A percentile compares a stretch with the other conserved stretches of the same genome.
Conservation (phyloP, 257 asterid genomes). For the Cruciata laevipes region DNA sequence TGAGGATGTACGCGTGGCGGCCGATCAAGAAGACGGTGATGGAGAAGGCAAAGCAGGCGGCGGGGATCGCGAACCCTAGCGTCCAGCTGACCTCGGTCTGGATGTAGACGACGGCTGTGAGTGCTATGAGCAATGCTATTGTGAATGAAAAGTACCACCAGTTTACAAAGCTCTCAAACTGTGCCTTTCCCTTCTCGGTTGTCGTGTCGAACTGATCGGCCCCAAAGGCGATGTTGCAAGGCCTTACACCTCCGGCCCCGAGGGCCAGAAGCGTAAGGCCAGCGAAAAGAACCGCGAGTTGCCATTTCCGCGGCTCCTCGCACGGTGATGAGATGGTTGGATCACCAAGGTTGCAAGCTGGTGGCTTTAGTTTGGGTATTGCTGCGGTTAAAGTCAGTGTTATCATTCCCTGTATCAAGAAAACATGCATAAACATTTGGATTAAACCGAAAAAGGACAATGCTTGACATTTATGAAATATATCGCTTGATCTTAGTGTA, state of each 20-base stretch:
- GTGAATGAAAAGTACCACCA: conserved; percentile 93
- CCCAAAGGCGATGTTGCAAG: conserved; percentile 89
- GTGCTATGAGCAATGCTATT: conserved; percentile 58
- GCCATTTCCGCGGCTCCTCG: conserved; percentile 47
- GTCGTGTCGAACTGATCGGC: conserved; percentile 82
- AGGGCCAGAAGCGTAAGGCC: conserved; percentile 52
- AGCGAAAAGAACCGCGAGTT: conserved; percentile 40
- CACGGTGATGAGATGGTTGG: neutral
- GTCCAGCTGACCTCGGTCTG: conserved; percentile 78
- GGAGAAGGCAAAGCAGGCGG: conserved; percentile 51
- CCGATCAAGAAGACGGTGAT: conserved; percentile 56
- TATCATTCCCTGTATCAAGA: conserved; percentile 47
- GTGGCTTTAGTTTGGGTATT: conserved; percentile 46
- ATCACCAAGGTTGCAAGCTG: conserved; percentile 27
- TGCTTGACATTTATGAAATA: no score
- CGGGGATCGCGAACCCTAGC: conserved; percentile 64
- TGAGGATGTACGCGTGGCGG: conserved; percentile 36
- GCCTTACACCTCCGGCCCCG: conserved; percentile 77
- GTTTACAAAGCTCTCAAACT: conserved; percentile 70
- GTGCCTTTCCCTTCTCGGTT: conserved; percentile 52
- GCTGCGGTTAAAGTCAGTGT: conserved; percentile 54
- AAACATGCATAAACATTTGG: neutral
- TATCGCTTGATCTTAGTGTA: neutral
- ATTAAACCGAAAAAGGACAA: no score
- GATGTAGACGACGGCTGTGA: conserved; percentile 58